Base-by-base conservation (phyloP, 352 stramenopile genomes). In the Pythium oligandrum region DNA sequence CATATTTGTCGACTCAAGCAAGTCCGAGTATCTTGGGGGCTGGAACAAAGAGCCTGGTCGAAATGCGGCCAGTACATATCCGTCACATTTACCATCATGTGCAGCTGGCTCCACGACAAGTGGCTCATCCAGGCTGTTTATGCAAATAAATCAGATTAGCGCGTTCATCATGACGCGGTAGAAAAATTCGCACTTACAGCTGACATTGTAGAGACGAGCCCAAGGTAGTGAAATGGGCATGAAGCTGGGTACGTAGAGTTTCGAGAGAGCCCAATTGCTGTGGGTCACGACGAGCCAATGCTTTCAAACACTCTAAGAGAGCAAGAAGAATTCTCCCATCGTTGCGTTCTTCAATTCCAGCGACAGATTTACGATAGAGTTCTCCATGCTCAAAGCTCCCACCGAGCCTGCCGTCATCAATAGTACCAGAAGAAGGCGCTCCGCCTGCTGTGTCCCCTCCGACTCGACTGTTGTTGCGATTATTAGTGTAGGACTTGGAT, bases 401-500 rank as follows among this genome's bases (percentile, higher is more conserved):
- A 3, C 56, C 61, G 2, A 69, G 40, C 12, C 55, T 64, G 0
- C 56, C 61, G 11, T 69, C 56, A 17, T 69, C 61, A 56, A 64
- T 57, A 17, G 58, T 51, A 17, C 48, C 49, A 1, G 61, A 62
- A 9, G 61, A 61, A 0, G 51, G 42, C 9, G 43, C 43, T 48
- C 9, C 43, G 43, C 9, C 43, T 31, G 9, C 43, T 30, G 17
- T 30, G 43, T 48, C 43, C 17, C 43, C 9, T 30, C 9, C 43
- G 9, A 31, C 43, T 31, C 43, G 43, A 11, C 17, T 30, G 17
- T 48, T 30, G 43, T 48, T 30, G 43, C 9, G 9, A 30, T 31
- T 11, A 11, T 11, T 48, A 11, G 43, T 48, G 34, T 34, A 64
- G 2, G 61, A 59, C 39, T 62, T 43, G 0, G 55, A 36, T 10